Conservation (phyloP, 2,329 filamentous ascomycete genomes). For the Fusarium neocosmosporiellum region DNA sequence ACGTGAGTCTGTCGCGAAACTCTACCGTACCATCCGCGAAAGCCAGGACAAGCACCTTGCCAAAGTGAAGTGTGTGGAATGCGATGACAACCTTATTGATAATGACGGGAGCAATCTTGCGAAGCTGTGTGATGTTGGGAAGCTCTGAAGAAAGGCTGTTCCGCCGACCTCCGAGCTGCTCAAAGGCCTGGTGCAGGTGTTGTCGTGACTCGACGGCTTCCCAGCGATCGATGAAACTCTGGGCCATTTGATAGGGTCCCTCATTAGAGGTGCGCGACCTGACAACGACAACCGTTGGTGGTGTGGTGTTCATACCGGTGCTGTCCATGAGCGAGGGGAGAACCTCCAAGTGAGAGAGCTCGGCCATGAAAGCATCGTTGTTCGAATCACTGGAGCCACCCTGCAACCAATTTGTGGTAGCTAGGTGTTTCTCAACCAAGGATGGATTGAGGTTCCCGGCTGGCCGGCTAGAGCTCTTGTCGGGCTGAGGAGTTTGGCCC, state of each 20-base stretch:
- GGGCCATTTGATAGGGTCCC: slow-evolving; percentile 70
- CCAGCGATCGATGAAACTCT: slow-evolving; percentile 86
- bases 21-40: slow-evolving; percentile 86
- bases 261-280: slow-evolving; percentile 70
- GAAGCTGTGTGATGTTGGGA: slow-evolving; percentile 58
- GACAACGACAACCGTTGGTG: slow-evolving; percentile 76
- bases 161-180: slow-evolving; percentile 75
- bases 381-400: slow-evolving; percentile 56
- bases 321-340: slow-evolving; percentile 74
- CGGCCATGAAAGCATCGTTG: slow-evolving; percentile 64
- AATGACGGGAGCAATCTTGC: slow-evolving; percentile 74
- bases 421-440: slow-evolving; percentile 66
- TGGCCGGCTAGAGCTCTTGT: slow-evolving; percentile 62
- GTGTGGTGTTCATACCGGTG: slow-evolving; percentile 63
- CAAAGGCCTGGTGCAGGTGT: slow-evolving; percentile 78
- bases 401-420: slow-evolving; percentile 68
- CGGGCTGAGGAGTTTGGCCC: slow-evolving; percentile 64
- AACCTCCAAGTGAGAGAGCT: slow-evolving; percentile 80
- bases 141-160: slow-evolving; percentile 58
- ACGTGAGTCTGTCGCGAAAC: slow-evolving; percentile 79
- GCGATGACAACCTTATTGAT: slow-evolving; percentile 78
- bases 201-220: slow-evolving; percentile 77
- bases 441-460: slow-evolving; percentile 62
- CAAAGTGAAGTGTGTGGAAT: slow-evolving; percentile 75
- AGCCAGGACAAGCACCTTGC: slow-evolving; percentile 76